phyloP scores from a whole-genome alignment of 106 monocot species.

The Acorus calamus region DNA sequence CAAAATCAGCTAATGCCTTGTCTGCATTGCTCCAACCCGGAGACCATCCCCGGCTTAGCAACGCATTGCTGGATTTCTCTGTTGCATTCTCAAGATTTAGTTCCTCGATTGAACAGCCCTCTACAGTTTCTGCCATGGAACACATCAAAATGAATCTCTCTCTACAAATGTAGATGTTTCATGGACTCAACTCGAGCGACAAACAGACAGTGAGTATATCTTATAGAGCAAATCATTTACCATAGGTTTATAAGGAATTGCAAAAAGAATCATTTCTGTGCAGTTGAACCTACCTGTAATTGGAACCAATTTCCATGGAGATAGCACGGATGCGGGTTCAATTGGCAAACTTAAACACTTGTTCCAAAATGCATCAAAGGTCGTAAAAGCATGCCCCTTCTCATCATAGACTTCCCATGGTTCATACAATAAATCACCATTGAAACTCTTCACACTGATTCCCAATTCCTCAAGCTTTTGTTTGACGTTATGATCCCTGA shows the following conservation, averaged over 20 bases:
- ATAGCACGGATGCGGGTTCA: constrained; percentile 35
- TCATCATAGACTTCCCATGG: constrained; percentile 83
- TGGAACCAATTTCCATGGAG: constrained; percentile 54
- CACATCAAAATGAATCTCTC: not conserved
- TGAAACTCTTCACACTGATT: constrained; percentile 56
- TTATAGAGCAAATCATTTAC: not conserved
- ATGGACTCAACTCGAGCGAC: too few relatives aligned
- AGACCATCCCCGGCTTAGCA: constrained; percentile 73
- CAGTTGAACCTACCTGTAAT: constrained; percentile 28
- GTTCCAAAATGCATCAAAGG: constrained; percentile 51
- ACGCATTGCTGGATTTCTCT: constrained; percentile 76
- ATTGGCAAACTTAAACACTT: constrained; percentile 49
- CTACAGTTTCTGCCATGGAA: constrained; percentile 34
- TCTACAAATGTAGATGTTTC: too few relatives aligned
- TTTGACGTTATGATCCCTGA: constrained; percentile 78
- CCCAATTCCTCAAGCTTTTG: constrained; percentile 40
- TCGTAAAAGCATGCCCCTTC: constrained; percentile 62
- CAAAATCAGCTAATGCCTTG: constrained; percentile 53
- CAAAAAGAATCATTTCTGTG: not conserved
- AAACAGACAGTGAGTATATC: not conserved
- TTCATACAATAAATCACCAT: constrained; percentile 69
- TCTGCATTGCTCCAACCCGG: constrained; percentile 85
- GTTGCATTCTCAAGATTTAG: constrained; percentile 69
- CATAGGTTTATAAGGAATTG: not conserved
- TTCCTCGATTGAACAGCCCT: constrained; percentile 59